These are phyloP conservation scores for Aspergillus fischeri DNA, from an alignment of 2,329 filamentous ascomycete genomes.

Conservation along the genomic window DNA sequence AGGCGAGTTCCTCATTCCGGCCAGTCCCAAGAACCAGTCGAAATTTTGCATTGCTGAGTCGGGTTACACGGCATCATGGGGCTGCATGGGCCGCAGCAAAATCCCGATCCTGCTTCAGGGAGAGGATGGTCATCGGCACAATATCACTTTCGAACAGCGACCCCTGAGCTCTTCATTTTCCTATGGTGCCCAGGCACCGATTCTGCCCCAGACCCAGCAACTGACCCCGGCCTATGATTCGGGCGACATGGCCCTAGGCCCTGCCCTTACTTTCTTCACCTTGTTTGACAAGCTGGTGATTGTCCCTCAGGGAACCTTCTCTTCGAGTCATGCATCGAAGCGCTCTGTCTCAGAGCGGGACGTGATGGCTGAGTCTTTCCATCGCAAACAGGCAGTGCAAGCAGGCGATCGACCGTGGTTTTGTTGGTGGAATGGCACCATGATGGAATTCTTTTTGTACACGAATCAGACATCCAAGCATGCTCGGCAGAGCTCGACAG, in stretches of 20 bases:
- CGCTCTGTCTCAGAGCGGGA: slow-evolving; percentile 26
- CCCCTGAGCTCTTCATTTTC: slow-evolving; percentile 40
- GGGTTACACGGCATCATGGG: slow-evolving; percentile 49
- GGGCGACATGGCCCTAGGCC: slow-evolving; percentile 53
- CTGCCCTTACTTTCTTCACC: slow-evolving; percentile 61
- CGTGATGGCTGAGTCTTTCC: slow-evolving; percentile 18
- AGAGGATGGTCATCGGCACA: slow-evolving; percentile 17
- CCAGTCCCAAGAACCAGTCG: slow-evolving; percentile 45
- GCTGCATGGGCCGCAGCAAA: slow-evolving; percentile 38
- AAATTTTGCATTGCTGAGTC: slow-evolving; percentile 47
- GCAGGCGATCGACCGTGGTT: slow-evolving; percentile 64
- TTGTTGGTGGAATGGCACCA: slow-evolving; percentile 65
- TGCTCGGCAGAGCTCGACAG: slow-evolving; percentile 13
- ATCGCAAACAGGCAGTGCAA: slow-evolving; percentile 41
- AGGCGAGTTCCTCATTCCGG: slow-evolving; percentile 47
- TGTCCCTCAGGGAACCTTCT: slow-evolving; percentile 36
- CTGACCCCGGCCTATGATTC: slow-evolving; percentile 56
- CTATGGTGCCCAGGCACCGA: slow-evolving; percentile 61
- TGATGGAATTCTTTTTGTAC: slow-evolving; percentile 65
- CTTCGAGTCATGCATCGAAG: slow-evolving; percentile 23
- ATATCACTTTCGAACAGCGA: slow-evolving; percentile 38
- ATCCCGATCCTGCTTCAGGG: slow-evolving; percentile 32
- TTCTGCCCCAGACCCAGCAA: slow-evolving; percentile 42
- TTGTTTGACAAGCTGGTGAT: slow-evolving; percentile 64
- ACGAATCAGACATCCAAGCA: slow-evolving; percentile 48